Conservation (phyloP, 2,329 filamentous ascomycete genomes). For the Phoma herbarum region DNA sequence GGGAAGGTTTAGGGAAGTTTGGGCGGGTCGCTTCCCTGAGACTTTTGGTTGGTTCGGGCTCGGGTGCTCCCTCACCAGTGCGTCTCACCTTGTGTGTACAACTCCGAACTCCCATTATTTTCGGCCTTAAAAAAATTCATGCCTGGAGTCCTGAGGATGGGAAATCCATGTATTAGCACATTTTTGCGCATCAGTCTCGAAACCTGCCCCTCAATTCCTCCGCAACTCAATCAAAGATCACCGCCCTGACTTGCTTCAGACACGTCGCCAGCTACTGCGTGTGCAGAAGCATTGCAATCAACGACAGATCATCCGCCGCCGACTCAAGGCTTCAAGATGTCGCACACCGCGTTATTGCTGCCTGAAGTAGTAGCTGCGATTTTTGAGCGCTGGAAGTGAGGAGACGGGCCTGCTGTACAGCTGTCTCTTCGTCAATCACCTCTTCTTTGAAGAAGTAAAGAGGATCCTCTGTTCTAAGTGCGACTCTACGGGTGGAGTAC, state of each 20-base stretch:
- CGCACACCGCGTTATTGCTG: background rate
- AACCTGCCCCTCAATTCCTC: background rate
- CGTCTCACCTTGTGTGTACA: background rate
- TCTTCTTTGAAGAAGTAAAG: slow-evolving; percentile 3
- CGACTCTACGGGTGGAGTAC: background rate
- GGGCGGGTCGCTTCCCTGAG: background rate
- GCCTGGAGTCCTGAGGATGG: too few relatives aligned
- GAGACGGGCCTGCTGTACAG: background rate
- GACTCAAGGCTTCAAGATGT: background rate
- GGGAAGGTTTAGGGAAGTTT: background rate
- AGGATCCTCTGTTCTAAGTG: background rate
- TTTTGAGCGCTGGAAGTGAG: background rate
- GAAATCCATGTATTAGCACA: too few relatives aligned
- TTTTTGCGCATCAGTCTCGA: background rate
- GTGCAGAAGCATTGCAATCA: background rate
- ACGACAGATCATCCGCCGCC: background rate
- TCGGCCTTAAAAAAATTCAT: background rate
- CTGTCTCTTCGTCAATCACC: slow-evolving; percentile 4
- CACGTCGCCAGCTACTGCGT: too few relatives aligned
- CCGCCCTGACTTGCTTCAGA: too few relatives aligned
- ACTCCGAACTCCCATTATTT: background rate
- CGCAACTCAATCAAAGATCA: too few relatives aligned
- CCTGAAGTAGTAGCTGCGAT: slow-evolving; percentile 6
- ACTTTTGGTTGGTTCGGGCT: background rate
- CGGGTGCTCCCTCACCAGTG: background rate